Base-by-base conservation (phyloP, 768 basidiomycete genomes). In the Leccinum rimulosum region DNA sequence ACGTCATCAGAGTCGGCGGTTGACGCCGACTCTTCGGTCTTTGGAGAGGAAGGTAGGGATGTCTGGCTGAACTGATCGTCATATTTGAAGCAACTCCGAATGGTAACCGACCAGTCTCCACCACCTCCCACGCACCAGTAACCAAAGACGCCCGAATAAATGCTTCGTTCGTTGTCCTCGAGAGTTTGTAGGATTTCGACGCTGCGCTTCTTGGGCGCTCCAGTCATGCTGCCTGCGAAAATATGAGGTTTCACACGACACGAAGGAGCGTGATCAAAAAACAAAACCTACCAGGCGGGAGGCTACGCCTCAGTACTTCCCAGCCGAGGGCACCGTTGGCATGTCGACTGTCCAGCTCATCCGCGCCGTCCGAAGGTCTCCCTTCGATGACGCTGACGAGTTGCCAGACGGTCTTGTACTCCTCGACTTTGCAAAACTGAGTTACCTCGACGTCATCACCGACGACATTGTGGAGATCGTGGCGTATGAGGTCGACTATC, bases 401-500 rank as follows among this genome's bases (percentile, higher is more conserved):
- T 68, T 95, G 93, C 86, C 93, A 97, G 1, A 98, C 92, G 0
- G 92, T 95, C 75, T 93, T 85, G 70, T 95, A 97, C 65, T 93
- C 92, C 70, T 98, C 95, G 12, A 97, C 85, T 1, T 75, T 74
- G 70, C 95, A 97, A 66, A 98, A 90, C 62, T 93, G 87, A 57
- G 83, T 87, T 6, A 96, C 93, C 12, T 80, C 70, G 8, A 98
- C 95, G 55, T 88, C 80, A 40, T 91, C 87, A 1, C 91, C 92
- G 19, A 96, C 82, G 56, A 89, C 87, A 31, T 85, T 85, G 64
- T 95, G 86, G 35, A 98, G 77, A 74, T 98, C 95, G 64, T 97
- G 91, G 35, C 94, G 85, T 66, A 96, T 96, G 51, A 98, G 84
- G 71, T 98, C 95, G 27, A 97, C 95, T 62, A 98, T 97, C 95